A percentile compares a stretch with the other conserved stretches of the same genome.
These are phyloP conservation scores for Turnera subulata DNA, from an alignment of 345 rosid species.

Conservation along the genomic window DNA sequence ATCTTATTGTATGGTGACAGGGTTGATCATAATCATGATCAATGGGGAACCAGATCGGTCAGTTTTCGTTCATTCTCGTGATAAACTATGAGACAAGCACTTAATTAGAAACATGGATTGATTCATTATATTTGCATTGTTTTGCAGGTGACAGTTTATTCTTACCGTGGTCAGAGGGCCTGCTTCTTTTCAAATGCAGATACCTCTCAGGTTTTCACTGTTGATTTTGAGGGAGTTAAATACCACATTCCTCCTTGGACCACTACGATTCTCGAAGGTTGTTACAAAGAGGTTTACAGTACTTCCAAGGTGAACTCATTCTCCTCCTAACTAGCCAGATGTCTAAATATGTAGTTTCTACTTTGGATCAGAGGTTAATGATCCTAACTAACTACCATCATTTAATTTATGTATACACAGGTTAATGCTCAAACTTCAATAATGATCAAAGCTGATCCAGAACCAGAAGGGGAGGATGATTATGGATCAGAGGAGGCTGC, in stretches of 20 bases:
- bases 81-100: too few relatives aligned
- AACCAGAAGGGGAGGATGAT: conserved; percentile 16
- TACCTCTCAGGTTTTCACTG: not conserved
- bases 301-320: conserved; percentile 35
- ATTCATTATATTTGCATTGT: too few relatives aligned
- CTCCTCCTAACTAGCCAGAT: too few relatives aligned
- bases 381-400: too few relatives aligned
- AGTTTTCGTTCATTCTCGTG: too few relatives aligned
- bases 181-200: conserved; percentile 31
- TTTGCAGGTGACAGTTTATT: conserved; percentile 28
- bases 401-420: not conserved
- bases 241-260: conserved; percentile 34
- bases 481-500: conserved; percentile 19
- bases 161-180: conserved; percentile 21
- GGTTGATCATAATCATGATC: not conserved
- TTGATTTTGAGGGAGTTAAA: conserved; percentile 17
- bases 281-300: conserved; percentile 37
- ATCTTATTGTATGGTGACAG: not conserved
- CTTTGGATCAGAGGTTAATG: too few relatives aligned
- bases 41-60: not conserved
- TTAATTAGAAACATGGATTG: too few relatives aligned
- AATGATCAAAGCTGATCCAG: conserved; percentile 6
- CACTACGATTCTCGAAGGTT: conserved; percentile 32
- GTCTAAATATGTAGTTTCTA: too few relatives aligned
- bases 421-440: conserved; percentile 32